A percentile compares a stretch with the other conserved stretches of the same genome.
Conservation (phyloP, 164 flowering plant genomes). For the Euptelea pleiosperma region DNA sequence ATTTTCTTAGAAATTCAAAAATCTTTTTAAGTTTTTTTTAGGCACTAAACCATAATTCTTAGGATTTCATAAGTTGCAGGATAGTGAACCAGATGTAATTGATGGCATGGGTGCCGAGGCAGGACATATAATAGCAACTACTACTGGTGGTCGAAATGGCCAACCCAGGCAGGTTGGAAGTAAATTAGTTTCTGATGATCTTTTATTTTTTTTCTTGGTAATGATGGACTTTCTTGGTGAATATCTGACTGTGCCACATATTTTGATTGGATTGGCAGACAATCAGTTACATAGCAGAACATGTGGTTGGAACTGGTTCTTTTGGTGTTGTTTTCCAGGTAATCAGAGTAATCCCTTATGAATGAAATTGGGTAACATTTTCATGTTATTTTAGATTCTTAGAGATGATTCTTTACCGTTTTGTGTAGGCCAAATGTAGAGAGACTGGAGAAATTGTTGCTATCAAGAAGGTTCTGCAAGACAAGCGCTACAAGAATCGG, state of each 20-base stretch:
- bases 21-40: background rate
- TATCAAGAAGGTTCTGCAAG: conserved; percentile 95
- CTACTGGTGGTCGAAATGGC: conserved; percentile 82
- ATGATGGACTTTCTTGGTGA: conserved; percentile 8
- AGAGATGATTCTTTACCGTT: conserved; percentile 9
- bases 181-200: conserved; percentile 4
- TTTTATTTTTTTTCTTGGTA: background rate
- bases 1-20: background rate
- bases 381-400: conserved; percentile 3
- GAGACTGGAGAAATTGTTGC: conserved; percentile 97
- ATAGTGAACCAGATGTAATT: conserved; percentile 82
- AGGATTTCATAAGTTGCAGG: conserved; percentile 42
- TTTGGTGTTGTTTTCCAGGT: conserved; percentile 96
- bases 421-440: conserved; percentile 81
- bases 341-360: conserved; percentile 14
- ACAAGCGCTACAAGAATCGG: conserved; percentile 92
- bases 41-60: background rate
- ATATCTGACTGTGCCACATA: background rate
- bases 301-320: conserved; percentile 96
- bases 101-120: conserved; percentile 90
- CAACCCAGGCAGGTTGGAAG: conserved; percentile 73
- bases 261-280: conserved; percentile 39
- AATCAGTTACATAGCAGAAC: conserved; percentile 84
- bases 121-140: conserved; percentile 80
- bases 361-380: background rate